phyloP scores from a whole-genome alignment of 768 basidiomycete genomes.

The Tulasnella sp. region DNA sequence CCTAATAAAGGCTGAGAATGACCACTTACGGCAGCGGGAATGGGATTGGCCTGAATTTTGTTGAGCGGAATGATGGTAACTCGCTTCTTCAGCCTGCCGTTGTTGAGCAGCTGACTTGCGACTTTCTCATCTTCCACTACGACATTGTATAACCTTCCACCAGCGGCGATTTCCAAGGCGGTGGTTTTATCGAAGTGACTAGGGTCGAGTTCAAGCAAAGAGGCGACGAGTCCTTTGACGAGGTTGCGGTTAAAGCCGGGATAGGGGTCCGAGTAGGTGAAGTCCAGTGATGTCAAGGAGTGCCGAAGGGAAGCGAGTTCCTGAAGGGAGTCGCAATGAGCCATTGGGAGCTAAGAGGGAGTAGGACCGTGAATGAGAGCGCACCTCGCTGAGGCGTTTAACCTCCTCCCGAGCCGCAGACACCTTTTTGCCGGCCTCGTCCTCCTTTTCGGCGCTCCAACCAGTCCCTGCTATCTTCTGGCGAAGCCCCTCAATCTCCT shows the following conservation, averaged over 20 bases:
- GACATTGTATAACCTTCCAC: slow-evolving; percentile 85
- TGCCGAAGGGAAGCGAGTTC: slow-evolving; percentile 64
- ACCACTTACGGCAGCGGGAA: slow-evolving; percentile 47
- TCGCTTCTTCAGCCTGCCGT: slow-evolving; percentile 73
- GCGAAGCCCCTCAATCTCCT: slow-evolving; percentile 54
- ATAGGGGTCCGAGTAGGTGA: slow-evolving; percentile 73
- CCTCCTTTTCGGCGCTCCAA: slow-evolving; percentile 76
- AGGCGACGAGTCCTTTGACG: slow-evolving; percentile 89
- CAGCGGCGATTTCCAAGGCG: slow-evolving; percentile 89
- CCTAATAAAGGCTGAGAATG: too few relatives aligned
- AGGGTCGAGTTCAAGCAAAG: slow-evolving; percentile 70
- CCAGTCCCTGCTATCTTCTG: slow-evolving; percentile 55
- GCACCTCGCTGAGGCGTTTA: slow-evolving; percentile 59
- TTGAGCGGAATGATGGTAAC: slow-evolving; percentile 92
- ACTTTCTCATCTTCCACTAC: slow-evolving; percentile 88
- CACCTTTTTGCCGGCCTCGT: slow-evolving; percentile 48
- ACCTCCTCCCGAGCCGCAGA: slow-evolving; percentile 54
- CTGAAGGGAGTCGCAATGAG: slow-evolving; percentile 39
- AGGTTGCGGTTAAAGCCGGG: slow-evolving; percentile 76
- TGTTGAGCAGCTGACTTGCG: slow-evolving; percentile 77
- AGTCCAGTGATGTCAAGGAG: slow-evolving; percentile 67
- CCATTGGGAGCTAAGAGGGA: not conserved
- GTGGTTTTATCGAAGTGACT: slow-evolving; percentile 74
- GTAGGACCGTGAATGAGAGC: slow-evolving; percentile 22
- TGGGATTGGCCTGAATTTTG: slow-evolving; percentile 69